Evolutionary conservation across 2,329 filamentous ascomycete species (phyloP), one percentile per base, ranked within the genome.

Genomic region (Beauveria australis): DNA sequence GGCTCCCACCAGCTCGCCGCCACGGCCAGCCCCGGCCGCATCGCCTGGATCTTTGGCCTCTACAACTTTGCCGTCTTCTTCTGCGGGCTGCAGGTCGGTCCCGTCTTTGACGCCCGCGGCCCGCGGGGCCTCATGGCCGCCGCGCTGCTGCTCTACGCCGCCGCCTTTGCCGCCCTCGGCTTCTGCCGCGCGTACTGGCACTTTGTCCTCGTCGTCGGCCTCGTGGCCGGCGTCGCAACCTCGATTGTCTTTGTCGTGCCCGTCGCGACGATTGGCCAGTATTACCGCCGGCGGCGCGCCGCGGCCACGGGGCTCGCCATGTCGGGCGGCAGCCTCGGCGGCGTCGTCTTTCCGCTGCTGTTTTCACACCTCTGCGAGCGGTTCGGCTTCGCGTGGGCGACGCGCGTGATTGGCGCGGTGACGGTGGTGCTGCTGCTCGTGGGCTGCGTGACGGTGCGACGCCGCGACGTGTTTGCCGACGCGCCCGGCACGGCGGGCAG

Each of bases 261-360:
- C 8, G 62, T 92, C 63, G 85, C 86, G 12, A 83, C 86, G 19
- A 83, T 92, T 46, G 87, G 88, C 0, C 90, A 93, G 70, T 93
- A 84, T 75, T 95, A 94, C 76, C 80, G 85, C 22, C 72, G 71
- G 16, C 85, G 84, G 57, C 83, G 91, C n/a, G 91, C 86, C 3
- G 80, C 88, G 55, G 89, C 90, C 9, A 92, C 88, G 1, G 91
- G 91, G 16, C 78, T 93, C 48, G 89, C 89, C 18, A 82, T 87
- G 3, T 86, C 87, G 0, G 88, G 89, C 2, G 85, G 85, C 0
- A 76, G 74, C 7, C 64, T 80, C 18, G 87, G 87, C 33, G 87
- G 86, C 19, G 80, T 89, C 46, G 72, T 82, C 2, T 88, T 88
- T 60, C 77, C 78, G 4, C 67, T 80, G 16, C 67, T 78, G 55